Base-by-base conservation (phyloP, 306 rosid species). In the Styphnolobium japonicum region DNA sequence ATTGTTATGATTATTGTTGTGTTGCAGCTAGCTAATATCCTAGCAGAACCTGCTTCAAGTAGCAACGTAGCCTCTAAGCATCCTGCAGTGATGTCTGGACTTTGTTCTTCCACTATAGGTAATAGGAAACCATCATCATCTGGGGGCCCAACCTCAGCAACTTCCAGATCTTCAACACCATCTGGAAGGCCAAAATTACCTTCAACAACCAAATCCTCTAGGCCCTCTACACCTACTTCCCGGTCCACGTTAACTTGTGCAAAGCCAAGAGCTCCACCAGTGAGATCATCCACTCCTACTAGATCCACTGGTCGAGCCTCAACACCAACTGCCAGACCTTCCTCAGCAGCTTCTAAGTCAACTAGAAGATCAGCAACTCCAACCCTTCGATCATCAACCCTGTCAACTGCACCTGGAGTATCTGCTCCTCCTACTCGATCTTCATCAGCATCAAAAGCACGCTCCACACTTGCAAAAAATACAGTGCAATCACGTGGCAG, bases 351-450 rank as follows among this genome's bases (percentile, higher is more conserved):
- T 82, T 40, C 93, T 22, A 91, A 91, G 84, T 31, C 86, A 69
- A 76, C 88, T 81, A 77, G 84, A 83, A 90, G 97, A 83, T 90
- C 99, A 81, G 89, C 81, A 71, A 95, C 96, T 31, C 97, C 97
- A 22, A 89, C 82, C 52, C 84, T 82, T 18, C 73, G 83, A 69
- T 90, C 88, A 80, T 86, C 93, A 60, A 86, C 84, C 57, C 85
- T 88, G 3, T 80, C 86, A n/a, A 70, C 66, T 73, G 51, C 77
- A 10, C 67, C 88, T 60, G 85, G 75, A 16, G 75, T 62, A 43
- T 85, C 95, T 83, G 90, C 90, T 81, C 86, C 92, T 57, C 75
- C 84, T 49, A 74, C 79, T 33, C 88, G 94, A 64, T 88, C 97
- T 67, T 86, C 94, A 39, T 95, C 98, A 27, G 90, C 90, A 22